These are phyloP conservation scores for Sechiopsis laciniata DNA, from an alignment of 306 rosid species.

Conservation along the genomic window DNA sequence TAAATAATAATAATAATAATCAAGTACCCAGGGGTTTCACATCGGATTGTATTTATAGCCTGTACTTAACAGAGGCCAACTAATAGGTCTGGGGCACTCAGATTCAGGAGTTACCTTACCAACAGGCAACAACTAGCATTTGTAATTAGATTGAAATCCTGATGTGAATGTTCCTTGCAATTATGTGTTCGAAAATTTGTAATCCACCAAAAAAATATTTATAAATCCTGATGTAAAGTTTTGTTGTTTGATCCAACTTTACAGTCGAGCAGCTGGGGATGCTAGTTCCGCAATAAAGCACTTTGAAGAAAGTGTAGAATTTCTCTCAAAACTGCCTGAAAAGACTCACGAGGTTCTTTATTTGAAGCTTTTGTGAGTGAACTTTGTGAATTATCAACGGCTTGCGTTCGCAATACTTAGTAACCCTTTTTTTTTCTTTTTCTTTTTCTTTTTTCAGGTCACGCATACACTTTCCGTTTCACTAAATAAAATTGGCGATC, in stretches of 20 bases:
- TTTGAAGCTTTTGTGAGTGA: constrained; percentile 13
- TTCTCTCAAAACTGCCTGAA: constrained; percentile 75
- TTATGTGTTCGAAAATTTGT: too few relatives aligned
- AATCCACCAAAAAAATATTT: background rate
- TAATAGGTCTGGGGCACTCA: too few relatives aligned
- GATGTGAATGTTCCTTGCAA: too few relatives aligned
- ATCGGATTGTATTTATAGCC: too few relatives aligned
- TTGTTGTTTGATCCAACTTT: constrained; percentile 17
- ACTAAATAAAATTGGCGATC: constrained; percentile 94
- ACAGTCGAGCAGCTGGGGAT: constrained; percentile 90
- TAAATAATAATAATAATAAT: too few relatives aligned
- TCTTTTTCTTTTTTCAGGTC: constrained; percentile 41
- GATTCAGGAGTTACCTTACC: too few relatives aligned
- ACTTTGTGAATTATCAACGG: too few relatives aligned
- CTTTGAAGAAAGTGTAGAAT: constrained; percentile 81
- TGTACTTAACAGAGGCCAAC: too few relatives aligned
- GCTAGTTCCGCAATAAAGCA: constrained; percentile 60
- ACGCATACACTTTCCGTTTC: constrained; percentile 91
- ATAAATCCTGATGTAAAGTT: background rate
- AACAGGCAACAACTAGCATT: too few relatives aligned
- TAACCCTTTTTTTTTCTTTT: constrained; percentile 10
- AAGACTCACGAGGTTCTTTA: constrained; percentile 67
- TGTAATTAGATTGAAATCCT: too few relatives aligned
- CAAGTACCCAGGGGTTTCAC: too few relatives aligned
- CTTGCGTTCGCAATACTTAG: background rate